Base-by-base conservation (phyloP, 2,329 filamentous ascomycete species). In the Aureobasidium sp. region DNA sequence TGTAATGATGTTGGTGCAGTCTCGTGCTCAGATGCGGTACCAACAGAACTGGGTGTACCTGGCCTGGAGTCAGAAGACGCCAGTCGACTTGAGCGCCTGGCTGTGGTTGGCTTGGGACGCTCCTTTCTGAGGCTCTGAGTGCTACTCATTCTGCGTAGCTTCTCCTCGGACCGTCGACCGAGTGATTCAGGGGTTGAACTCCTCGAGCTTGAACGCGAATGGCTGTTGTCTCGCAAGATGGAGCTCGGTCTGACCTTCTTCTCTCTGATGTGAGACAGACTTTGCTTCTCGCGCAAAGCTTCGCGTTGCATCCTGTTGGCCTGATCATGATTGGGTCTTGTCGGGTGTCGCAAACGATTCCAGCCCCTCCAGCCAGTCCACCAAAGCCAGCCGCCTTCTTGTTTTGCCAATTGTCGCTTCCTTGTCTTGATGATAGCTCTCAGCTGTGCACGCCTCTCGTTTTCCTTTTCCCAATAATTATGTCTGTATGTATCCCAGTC, bases 381-480 rank as follows among this genome's bases (percentile, higher is more conserved):
- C 91, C 91, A 95, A 39, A 95, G 78, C 86, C 88, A 91, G 44
- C 87, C 84, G 57, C 88, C 85, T 65, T 87, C 80, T 67, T 86
- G 78, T 70, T 84, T 86, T n/a, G 87, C 86, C 15, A 90, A 76
- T 64, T 87, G 85, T 20, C 82, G 81, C 68, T 92, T 87, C 36
- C 84, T 82, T 57, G 85, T 82, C 65, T 86, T 84, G 55, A 96
- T 78, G 70, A 89, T 89, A 47, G 81, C 77, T 25, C 90, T 83
- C 27, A 97, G 78, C 62, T 89, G 77, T 2, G 87, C 84, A 14
- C 94, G 86, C 2, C 93, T 87, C 73, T 96, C 91, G 71, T 99
- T 99, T 74, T 99, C 94, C 64, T 87, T 87, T 69, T 97, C 93
- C 94, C 94, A 99, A 76, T 97, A 99, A 64, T 97, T 92, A 37